Evolutionary conservation across 495 filamentous ascomycete species (phyloP).

Genomic region (Lasiosphaeriaceae sp.): DNA sequence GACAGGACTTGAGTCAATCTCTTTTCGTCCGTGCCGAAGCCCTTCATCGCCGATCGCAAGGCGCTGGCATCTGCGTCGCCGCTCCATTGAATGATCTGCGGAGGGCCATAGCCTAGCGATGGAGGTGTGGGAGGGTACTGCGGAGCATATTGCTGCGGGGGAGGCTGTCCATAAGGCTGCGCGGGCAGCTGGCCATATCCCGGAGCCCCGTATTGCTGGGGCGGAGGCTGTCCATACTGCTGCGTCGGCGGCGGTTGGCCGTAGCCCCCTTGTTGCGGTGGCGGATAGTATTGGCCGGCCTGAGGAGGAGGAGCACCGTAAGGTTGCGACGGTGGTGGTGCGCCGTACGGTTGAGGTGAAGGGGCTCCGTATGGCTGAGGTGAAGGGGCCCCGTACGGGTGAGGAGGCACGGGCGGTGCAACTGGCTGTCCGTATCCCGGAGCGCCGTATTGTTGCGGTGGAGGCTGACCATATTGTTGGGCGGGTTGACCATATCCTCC

Average conservation of each 20-base stretch:
- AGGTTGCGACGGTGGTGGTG: not conserved
- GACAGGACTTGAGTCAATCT: constrained; percentile 63
- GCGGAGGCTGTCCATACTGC: not conserved
- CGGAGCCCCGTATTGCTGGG: not conserved
- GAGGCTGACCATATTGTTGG: constrained; percentile 10
- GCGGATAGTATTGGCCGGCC: not conserved
- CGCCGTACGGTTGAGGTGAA: not conserved
- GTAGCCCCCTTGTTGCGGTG: not conserved
- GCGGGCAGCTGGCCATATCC: not conserved
- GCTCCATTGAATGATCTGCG: constrained; percentile 61
- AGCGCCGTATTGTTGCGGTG: constrained; percentile 2
- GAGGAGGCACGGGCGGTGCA: not conserved
- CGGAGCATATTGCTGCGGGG: constrained; percentile 33
- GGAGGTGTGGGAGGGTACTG: constrained; percentile 49
- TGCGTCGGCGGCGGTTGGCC: constrained; percentile 1
- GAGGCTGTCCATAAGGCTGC: constrained; percentile 15
- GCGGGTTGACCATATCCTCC: constrained; percentile 4
- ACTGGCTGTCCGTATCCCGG: constrained; percentile 2
- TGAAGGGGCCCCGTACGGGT: not conserved
- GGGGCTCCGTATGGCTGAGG: not conserved
- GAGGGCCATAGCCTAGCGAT: constrained; percentile 59
- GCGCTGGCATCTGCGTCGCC: constrained; percentile 60
- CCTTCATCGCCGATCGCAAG: constrained; percentile 82
- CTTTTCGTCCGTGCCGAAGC: constrained; percentile 83
- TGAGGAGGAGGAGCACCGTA: constrained; percentile 1